These are phyloP conservation scores for rapeseed (Brassica napus) DNA, from an alignment of 345 rosid species.

Conservation along the genomic window DNA sequence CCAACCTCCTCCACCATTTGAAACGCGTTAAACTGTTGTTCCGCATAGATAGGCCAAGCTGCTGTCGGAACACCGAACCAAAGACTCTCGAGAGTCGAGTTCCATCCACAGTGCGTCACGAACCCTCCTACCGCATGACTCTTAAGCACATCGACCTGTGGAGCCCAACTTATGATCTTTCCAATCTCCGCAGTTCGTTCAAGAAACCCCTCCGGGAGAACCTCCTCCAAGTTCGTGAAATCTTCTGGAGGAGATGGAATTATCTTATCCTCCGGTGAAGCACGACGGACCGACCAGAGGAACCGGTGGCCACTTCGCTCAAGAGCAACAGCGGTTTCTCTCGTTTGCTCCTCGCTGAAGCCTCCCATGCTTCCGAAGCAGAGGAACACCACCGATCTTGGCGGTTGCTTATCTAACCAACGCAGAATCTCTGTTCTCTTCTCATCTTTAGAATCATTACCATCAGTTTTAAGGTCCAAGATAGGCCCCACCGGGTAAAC, in stretches of 20 bases:
- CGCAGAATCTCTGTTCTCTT: constrained; percentile 27
- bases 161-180: constrained; percentile 57
- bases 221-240: constrained; percentile 25
- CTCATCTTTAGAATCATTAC: not conserved
- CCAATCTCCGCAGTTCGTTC: constrained; percentile 43
- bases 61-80: constrained; percentile 59
- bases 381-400: constrained; percentile 53
- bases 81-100: constrained; percentile 60
- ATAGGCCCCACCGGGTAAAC: constrained; percentile 56
- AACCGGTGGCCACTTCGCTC: constrained; percentile 49
- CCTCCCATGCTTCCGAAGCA: constrained; percentile 71
- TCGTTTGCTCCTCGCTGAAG: constrained; percentile 48
- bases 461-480: constrained; percentile 31
- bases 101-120: constrained; percentile 73
- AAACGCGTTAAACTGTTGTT: constrained; percentile 64
- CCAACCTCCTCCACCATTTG: constrained; percentile 47
- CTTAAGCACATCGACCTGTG: constrained; percentile 45
- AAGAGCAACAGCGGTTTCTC: constrained; percentile 50
- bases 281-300: constrained; percentile 58
- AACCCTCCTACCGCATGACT: constrained; percentile 51
- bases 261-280: not conserved
- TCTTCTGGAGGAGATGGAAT: constrained; percentile 23
- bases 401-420: constrained; percentile 59
- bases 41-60: constrained; percentile 51
- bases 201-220: constrained; percentile 50